Conservation (phyloP, 192 early-diverging fungal species). For the Coemansia sp. region DNA sequence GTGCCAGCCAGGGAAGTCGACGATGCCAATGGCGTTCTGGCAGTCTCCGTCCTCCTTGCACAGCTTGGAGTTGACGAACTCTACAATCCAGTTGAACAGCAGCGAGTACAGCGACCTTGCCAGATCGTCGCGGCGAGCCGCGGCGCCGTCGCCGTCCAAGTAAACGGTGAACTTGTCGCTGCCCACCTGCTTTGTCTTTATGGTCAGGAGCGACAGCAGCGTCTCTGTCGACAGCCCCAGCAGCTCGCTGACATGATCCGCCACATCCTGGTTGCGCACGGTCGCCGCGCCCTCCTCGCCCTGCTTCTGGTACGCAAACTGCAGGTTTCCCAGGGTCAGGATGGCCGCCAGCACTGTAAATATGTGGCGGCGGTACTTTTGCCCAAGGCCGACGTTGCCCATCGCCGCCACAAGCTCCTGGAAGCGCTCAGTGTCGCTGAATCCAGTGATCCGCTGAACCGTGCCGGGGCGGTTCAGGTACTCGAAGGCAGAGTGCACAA, state of each 20-base stretch:
- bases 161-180: constrained; percentile 78
- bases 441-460: constrained; percentile 52
- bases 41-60: constrained; percentile 56
- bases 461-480: constrained; percentile 55
- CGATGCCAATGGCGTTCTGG: constrained; percentile 72
- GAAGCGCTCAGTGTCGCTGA: constrained; percentile 60
- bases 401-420: constrained; percentile 70
- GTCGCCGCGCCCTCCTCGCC: constrained; percentile 73
- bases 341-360: constrained; percentile 81
- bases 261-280: constrained; percentile 68
- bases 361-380: constrained; percentile 75
- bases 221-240: constrained; percentile 68
- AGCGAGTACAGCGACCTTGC: constrained; percentile 75
- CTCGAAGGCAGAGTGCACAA: constrained; percentile 40
- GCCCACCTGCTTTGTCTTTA: constrained; percentile 75
- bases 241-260: constrained; percentile 74
- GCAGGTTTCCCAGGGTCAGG: constrained; percentile 81
- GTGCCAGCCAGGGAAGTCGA: constrained; percentile 82
- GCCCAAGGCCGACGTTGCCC: constrained; percentile 78
- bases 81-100: constrained; percentile 77
- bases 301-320: constrained; percentile 66
- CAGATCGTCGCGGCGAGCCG: constrained; percentile 64
- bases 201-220: constrained; percentile 73
- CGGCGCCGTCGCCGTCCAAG: constrained; percentile 66
- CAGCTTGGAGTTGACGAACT: constrained; percentile 77